Conservation (phyloP, 2,329 filamentous ascomycete species). For the Fusarium humuli region DNA sequence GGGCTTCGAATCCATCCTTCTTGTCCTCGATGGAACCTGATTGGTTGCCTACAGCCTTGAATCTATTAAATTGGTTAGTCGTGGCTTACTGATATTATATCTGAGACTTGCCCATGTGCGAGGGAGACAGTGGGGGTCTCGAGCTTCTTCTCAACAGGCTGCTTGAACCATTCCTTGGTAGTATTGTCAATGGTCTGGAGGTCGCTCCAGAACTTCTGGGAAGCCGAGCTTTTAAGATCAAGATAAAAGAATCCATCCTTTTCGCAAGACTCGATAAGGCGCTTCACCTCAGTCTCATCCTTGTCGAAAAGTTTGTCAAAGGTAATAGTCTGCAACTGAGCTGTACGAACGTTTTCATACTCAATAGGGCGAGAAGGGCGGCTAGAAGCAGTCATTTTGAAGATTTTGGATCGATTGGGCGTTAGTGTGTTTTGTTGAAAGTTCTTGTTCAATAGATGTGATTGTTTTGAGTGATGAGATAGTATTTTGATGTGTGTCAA, state of each 20-base stretch:
- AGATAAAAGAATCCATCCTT: conserved; percentile 26
- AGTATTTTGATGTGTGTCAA: not conserved
- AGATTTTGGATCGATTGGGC: not conserved
- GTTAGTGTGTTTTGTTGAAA: not conserved
- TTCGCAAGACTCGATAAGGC: conserved; percentile 9
- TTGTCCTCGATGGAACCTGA: conserved; percentile 5
- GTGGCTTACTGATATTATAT: not conserved
- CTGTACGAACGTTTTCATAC: not conserved
- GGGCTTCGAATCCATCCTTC: conserved; percentile 16
- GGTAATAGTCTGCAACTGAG: not conserved
- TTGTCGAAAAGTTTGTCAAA: conserved; percentile 11
- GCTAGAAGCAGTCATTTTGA: not conserved
- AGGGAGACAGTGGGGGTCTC: conserved; percentile 22
- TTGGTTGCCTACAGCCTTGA: conserved; percentile 22
- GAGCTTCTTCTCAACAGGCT: conserved; percentile 15
- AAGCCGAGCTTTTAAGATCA: conserved; percentile 9
- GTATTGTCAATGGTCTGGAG: not conserved
- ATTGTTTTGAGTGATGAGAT: not conserved
- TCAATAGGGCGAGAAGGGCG: not conserved
- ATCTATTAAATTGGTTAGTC: not conserved
- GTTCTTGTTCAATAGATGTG: not conserved
- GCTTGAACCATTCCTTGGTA: conserved; percentile 14
- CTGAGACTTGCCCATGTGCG: conserved; percentile 6
- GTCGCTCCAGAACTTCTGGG: conserved; percentile 10
- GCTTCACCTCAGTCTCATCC: not conserved